Evolutionary conservation across 179 eudicot species (phyloP).

Genomic region (Carnegiea gigantea): DNA sequence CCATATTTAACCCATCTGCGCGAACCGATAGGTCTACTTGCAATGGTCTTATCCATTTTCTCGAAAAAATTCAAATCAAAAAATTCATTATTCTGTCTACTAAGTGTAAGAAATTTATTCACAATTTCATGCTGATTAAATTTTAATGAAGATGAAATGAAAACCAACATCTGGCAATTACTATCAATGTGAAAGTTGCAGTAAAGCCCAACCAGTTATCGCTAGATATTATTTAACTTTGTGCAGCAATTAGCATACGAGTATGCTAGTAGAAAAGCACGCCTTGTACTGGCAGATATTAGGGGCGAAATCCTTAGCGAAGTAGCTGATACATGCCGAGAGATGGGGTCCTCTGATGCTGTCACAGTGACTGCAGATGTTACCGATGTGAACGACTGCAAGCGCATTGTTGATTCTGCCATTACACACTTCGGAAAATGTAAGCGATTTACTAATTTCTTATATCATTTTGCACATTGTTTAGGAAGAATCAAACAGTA

Average conservation of each 20-base stretch:
- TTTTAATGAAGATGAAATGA: too few relatives aligned
- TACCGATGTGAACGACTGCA: constrained; percentile 45
- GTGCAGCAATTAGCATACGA: constrained; percentile 44
- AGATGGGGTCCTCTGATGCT: constrained; percentile 50
- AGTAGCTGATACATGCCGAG: constrained; percentile 40
- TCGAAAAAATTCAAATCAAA: too few relatives aligned
- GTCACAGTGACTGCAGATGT: constrained; percentile 45
- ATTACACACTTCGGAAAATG: constrained; percentile 48
- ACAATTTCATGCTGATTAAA: too few relatives aligned
- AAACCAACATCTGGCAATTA: too few relatives aligned
- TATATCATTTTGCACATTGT: not conserved
- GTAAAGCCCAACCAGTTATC: too few relatives aligned
- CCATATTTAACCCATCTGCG: too few relatives aligned
- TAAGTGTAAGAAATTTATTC: too few relatives aligned
- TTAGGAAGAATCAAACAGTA: not conserved
- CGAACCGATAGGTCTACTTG: too few relatives aligned
- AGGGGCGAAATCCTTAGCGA: constrained; percentile 39
- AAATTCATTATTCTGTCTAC: too few relatives aligned
- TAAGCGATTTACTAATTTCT: constrained; percentile 16
- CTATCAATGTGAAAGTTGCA: too few relatives aligned
- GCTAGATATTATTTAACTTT: not conserved
- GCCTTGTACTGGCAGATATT: constrained; percentile 48
- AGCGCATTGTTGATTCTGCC: constrained; percentile 40
- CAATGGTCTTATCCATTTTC: too few relatives aligned
- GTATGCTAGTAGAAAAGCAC: constrained; percentile 56